Evolutionary conservation across 768 basidiomycete species (phyloP).

Genomic region (Cubamyces lactineus): DNA sequence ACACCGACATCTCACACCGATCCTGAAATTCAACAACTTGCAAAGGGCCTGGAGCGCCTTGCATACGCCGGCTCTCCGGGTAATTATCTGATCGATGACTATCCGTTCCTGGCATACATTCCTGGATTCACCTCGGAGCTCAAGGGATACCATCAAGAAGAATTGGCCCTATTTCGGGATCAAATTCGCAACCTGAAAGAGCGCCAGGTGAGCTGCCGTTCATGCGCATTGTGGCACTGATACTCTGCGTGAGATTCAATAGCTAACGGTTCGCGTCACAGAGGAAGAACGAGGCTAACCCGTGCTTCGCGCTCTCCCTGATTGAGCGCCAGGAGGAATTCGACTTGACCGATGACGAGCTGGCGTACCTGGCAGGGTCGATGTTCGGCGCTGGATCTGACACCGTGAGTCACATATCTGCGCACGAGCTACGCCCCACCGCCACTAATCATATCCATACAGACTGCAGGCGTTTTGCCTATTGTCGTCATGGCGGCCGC

Average conservation of each 20-base stretch:
- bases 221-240: too few relatives aligned
- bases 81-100: conserved; percentile 39
- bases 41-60: conserved; percentile 40
- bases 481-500: conserved; percentile 44
- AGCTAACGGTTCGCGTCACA: conserved; percentile 11
- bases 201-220: too few relatives aligned
- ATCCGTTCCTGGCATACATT: conserved; percentile 43
- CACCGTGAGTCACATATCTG: conserved; percentile 35
- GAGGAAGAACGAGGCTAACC: conserved; percentile 30
- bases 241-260: too few relatives aligned
- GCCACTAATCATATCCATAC: background rate
- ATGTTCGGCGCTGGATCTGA: conserved; percentile 49
- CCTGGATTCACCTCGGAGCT: conserved; percentile 68
- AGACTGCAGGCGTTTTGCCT: conserved; percentile 37
- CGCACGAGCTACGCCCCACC: too few relatives aligned
- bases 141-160: conserved; percentile 51
- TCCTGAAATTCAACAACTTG: conserved; percentile 39
- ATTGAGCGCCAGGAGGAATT: conserved; percentile 40
- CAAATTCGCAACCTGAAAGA: too few relatives aligned
- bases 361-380: conserved; percentile 44
- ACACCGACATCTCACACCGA: conserved; percentile 42
- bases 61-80: conserved; percentile 41
- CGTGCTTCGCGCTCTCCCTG: conserved; percentile 42
- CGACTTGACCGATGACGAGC: conserved; percentile 38
- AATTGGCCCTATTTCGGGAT: conserved; percentile 37